phyloP scores from a whole-genome alignment of 129 eudicot genomes.

The Heracleum sosnowskyi region DNA sequence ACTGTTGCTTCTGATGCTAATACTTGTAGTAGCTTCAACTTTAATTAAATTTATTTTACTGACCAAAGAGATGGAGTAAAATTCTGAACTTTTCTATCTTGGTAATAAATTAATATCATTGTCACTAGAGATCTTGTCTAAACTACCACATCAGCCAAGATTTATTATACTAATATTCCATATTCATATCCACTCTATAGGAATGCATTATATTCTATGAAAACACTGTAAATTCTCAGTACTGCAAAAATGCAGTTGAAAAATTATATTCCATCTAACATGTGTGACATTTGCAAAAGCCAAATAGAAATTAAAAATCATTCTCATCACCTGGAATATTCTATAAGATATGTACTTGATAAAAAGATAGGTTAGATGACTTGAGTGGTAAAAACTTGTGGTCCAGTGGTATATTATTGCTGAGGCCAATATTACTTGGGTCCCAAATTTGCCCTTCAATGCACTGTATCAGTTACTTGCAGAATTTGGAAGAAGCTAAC shows the following conservation, averaged over 20 bases:
- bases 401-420: constrained; percentile 1
- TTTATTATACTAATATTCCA: too few species aligned
- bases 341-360: neutral
- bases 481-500: neutral
- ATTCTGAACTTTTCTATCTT: neutral
- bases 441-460: neutral
- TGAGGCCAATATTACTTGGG: constrained; percentile 14
- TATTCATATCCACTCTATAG: too few species aligned
- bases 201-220: too few species aligned
- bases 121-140: neutral
- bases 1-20: constrained; percentile 2
- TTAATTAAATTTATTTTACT: neutral
- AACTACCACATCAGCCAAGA: neutral
- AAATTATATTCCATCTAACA: neutral
- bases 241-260: neutral
- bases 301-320: neutral
- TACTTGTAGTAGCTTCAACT: neutral
- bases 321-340: neutral
- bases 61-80: neutral
- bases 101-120: neutral
- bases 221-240: neutral
- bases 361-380: constrained; percentile 2
- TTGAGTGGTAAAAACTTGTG: constrained; percentile 6
- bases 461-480: neutral
- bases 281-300: neutral